Evolutionary conservation across 2,329 filamentous ascomycete species (phyloP).

Genomic region (Claviceps fusiformis): DNA sequence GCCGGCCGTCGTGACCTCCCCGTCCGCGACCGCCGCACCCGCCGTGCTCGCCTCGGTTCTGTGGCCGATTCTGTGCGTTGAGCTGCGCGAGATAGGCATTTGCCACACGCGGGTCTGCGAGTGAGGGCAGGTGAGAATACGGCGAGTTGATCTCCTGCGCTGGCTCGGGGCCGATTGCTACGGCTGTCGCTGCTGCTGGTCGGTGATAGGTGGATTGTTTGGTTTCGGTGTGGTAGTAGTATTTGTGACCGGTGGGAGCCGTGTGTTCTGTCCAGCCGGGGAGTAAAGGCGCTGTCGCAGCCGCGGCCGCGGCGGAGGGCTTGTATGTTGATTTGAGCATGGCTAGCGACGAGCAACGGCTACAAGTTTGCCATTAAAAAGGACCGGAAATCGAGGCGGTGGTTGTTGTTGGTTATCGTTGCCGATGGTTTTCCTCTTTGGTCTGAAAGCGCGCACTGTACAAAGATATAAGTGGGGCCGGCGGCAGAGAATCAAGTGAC

Average conservation of each 20-base stretch:
- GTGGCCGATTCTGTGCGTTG: constrained; percentile 25
- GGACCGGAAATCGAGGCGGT: not conserved
- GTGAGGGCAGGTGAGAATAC: constrained; percentile 19
- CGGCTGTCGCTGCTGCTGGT: constrained; percentile 26
- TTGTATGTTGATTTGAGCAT: constrained; percentile 74
- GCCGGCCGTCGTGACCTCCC: constrained; percentile 38
- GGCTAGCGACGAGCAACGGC: not conserved
- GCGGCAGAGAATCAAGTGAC: not conserved
- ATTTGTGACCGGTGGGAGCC: constrained; percentile 72
- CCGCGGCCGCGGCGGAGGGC: constrained; percentile 27
- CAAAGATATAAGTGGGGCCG: not conserved
- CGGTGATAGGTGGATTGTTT: constrained; percentile 80
- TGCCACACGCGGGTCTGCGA: constrained; percentile 42
- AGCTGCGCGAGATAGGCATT: constrained; percentile 49
- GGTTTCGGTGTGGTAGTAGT: constrained; percentile 74
- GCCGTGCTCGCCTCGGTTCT: constrained; percentile 17
- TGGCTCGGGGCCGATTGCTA: constrained; percentile 14
- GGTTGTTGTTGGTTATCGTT: not conserved
- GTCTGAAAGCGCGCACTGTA: not conserved
- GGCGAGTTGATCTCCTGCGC: constrained; percentile 15
- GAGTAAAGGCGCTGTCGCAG: constrained; percentile 44
- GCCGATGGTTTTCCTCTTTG: not conserved
- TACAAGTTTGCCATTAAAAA: not conserved
- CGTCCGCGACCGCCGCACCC: constrained; percentile 30
- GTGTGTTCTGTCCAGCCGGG: constrained; percentile 89